Percentiles rank a stretch among this genome's conserved stretches.
Evolutionary conservation across 331 rosid genomes (phyloP).

Genomic region (Quercus phellos): DNA sequence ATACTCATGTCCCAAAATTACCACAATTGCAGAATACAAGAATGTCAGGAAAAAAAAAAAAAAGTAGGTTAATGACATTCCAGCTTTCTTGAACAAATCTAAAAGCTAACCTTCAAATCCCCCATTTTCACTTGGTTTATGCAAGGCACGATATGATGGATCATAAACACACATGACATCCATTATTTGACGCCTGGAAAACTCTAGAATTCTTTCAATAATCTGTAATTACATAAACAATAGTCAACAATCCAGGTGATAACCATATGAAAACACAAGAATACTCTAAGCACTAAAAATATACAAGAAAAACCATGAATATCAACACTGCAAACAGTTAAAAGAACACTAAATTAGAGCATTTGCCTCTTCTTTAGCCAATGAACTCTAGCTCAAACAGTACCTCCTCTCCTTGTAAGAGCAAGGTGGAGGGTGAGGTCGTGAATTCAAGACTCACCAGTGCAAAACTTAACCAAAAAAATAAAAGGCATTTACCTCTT

Average conservation of each 20-base stretch:
- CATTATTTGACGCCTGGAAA: conserved; percentile 84
- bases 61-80: neutral
- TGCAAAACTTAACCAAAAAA: too few species aligned
- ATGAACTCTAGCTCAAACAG: too few species aligned
- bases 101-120: conserved; percentile 66
- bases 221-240: conserved; percentile 43
- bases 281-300: neutral
- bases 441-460: too few species aligned
- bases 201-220: conserved; percentile 95
- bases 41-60: too few species aligned
- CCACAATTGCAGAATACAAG: conserved; percentile 5
- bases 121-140: conserved; percentile 70
- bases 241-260: neutral
- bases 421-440: too few species aligned
- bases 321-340: neutral
- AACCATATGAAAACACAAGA: neutral
- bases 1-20: neutral
- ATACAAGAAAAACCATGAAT: neutral
- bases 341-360: conserved; percentile 9
- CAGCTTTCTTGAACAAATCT: neutral
- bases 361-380: conserved; percentile 73
- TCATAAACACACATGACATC: conserved; percentile 94
- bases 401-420: too few species aligned
- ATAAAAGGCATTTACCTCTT: conserved; percentile 58
- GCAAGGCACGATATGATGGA: conserved; percentile 86